Evolutionary conservation across 177 flowering plant genomes (phyloP).

Genomic region (Vitis hybrid): DNA sequence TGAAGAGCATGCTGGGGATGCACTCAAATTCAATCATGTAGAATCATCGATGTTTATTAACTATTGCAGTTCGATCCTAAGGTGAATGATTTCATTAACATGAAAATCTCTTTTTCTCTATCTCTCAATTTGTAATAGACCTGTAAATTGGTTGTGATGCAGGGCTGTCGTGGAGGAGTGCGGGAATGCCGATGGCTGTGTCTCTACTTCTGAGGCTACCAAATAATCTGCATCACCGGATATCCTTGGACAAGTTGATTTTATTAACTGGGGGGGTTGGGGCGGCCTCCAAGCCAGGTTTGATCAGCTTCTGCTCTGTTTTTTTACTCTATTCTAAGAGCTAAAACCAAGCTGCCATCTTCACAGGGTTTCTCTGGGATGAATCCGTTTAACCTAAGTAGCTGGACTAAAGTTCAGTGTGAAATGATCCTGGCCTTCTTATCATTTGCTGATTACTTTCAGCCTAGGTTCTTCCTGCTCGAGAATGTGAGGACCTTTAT

Average conservation of each 20-base stretch:
- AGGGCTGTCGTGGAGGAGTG: slow-evolving; percentile 78
- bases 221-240: slow-evolving; percentile 53
- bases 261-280: slow-evolving; percentile 21
- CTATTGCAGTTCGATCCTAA: slow-evolving; percentile 90
- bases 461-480: slow-evolving; percentile 80
- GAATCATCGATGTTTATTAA: slow-evolving; percentile 61
- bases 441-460: slow-evolving; percentile 88
- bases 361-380: too few species aligned
- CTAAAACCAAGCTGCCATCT: too few species aligned
- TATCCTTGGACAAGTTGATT: slow-evolving; percentile 96
- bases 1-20: slow-evolving; percentile 91
- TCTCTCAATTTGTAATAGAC: slow-evolving; percentile 1
- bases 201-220: slow-evolving; percentile 69
- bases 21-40: slow-evolving; percentile 81
- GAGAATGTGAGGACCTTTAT: slow-evolving; percentile 95
- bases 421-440: slow-evolving; percentile 43
- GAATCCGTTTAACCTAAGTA: too few species aligned
- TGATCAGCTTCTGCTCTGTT: too few species aligned
- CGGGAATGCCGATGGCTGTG: slow-evolving; percentile 88
- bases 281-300: slow-evolving; percentile 24
- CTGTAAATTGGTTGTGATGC: slow-evolving; percentile 16
- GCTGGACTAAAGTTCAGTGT: too few species aligned
- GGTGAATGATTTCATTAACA: slow-evolving; percentile 30
- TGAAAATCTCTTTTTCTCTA: not conserved
- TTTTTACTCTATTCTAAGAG: too few species aligned